A percentile compares a stretch with the other conserved stretches of the same genome.
Evolutionary conservation across 2,329 filamentous ascomycete genomes (phyloP).

Genomic region (Xylaria multiplex): DNA sequence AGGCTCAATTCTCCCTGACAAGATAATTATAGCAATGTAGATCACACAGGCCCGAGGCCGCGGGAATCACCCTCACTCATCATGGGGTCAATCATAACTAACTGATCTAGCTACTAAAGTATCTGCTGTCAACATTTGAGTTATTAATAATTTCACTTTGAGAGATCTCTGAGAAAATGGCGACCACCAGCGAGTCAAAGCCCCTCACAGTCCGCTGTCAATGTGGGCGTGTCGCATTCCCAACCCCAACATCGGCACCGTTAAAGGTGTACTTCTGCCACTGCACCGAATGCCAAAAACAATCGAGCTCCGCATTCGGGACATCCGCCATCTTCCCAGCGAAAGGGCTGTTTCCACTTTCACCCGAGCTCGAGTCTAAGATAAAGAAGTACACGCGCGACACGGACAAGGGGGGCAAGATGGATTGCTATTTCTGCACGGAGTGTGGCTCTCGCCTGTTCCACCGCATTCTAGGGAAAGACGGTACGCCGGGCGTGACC

Average conservation of each 20-base stretch:
- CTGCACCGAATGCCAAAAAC: constrained; percentile 58
- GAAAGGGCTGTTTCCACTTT: constrained; percentile 54
- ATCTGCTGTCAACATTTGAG: neutral
- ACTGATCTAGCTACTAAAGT: too few relatives aligned
- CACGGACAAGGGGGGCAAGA: constrained; percentile 54
- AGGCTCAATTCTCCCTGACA: neutral
- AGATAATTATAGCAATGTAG: neutral
- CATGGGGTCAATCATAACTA: neutral
- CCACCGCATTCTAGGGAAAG: constrained; percentile 54
- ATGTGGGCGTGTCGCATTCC: constrained; percentile 53
- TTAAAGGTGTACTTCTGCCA: constrained; percentile 57
- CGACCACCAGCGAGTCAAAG: constrained; percentile 2
- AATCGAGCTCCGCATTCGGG: constrained; percentile 58
- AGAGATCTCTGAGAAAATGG: neutral
- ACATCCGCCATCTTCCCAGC: constrained; percentile 57
- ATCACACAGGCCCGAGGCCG: neutral
- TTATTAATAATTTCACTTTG: neutral
- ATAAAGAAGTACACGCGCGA: constrained; percentile 53
- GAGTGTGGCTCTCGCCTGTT: constrained; percentile 59
- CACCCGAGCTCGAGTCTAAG: constrained; percentile 47
- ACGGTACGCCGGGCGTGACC: constrained; percentile 52
- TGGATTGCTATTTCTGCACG: constrained; percentile 53
- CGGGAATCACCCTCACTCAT: neutral
- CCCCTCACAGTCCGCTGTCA: constrained; percentile 51
- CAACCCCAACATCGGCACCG: constrained; percentile 50